Evolutionary conservation across 2,329 filamentous ascomycete species (phyloP).

Genomic region (Ceratocystiopsis brevicomis): DNA sequence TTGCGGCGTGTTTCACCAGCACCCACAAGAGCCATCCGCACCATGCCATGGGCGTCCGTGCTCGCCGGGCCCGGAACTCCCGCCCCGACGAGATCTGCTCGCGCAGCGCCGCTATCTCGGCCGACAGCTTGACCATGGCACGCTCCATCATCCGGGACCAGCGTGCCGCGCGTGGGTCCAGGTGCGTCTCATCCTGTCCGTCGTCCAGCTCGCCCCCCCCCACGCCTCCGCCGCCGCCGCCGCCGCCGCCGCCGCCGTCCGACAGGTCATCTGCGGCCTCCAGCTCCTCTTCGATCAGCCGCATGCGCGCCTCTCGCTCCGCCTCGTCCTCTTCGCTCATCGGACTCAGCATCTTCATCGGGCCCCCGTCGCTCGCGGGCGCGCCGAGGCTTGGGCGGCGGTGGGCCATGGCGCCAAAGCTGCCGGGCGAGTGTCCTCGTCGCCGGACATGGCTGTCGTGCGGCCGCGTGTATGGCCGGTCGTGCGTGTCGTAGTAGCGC

Average conservation of each 20-base stretch:
- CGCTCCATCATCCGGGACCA: constrained; percentile 75
- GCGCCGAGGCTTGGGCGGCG: constrained; percentile 2
- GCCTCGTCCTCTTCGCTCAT: constrained; percentile 69
- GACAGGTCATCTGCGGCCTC: constrained; percentile 9
- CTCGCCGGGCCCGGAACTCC: constrained; percentile 48
- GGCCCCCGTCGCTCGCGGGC: constrained; percentile 14
- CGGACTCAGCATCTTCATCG: constrained; percentile 58
- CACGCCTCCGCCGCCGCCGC: constrained; percentile 18
- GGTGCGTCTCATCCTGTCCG: too few species aligned
- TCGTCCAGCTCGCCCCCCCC: too few species aligned
- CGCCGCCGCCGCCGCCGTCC: constrained; percentile 24
- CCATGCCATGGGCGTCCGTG: constrained; percentile 50
- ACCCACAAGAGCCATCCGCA: constrained; percentile 51
- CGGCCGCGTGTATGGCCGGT: not conserved
- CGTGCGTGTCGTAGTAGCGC: constrained; percentile 5
- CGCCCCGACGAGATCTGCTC: constrained; percentile 72
- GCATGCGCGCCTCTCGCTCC: constrained; percentile 31
- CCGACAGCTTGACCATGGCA: constrained; percentile 72
- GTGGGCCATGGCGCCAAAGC: not conserved
- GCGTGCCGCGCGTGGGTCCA: not conserved
- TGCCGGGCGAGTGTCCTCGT: too few species aligned
- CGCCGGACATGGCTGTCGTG: too few species aligned
- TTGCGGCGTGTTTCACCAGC: constrained; percentile 50
- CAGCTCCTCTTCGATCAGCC: constrained; percentile 17
- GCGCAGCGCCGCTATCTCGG: constrained; percentile 76